Conservation (phyloP, 352 stramenopile genomes). For the Phytophthora lateralis region DNA sequence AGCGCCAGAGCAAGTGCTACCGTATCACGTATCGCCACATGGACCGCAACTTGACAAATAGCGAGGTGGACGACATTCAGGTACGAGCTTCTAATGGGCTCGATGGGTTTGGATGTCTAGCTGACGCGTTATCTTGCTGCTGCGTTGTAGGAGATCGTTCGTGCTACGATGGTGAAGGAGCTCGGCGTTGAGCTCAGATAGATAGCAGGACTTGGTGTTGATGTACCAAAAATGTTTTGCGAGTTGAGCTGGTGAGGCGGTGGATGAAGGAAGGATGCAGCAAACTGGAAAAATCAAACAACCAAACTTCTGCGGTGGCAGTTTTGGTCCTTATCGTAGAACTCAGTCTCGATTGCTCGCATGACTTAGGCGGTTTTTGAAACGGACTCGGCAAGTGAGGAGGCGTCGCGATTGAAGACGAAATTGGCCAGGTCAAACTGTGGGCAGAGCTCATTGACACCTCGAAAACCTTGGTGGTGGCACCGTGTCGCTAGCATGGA, state of each 20-base stretch:
- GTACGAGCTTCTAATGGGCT: slow-evolving; percentile 29
- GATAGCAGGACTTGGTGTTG: slow-evolving; percentile 15
- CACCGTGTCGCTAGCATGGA: slow-evolving; percentile 14
- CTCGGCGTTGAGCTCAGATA: slow-evolving; percentile 94
- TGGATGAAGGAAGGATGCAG: background rate
- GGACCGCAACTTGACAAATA: slow-evolving; percentile 98
- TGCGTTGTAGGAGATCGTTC: slow-evolving; percentile 59
- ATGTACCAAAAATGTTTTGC: slow-evolving; percentile 3
- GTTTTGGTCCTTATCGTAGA: slow-evolving; percentile 10
- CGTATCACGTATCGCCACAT: slow-evolving; percentile 99
- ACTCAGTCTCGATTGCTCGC: background rate
- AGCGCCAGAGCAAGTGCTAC: slow-evolving; percentile 96
- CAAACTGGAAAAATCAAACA: slow-evolving; percentile 16
- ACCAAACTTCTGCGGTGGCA: background rate
- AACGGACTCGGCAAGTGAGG: slow-evolving; percentile 37
- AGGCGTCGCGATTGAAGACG: slow-evolving; percentile 25
- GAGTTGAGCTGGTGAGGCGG: background rate
- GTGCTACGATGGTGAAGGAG: slow-evolving; percentile 71
- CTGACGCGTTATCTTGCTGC: background rate
- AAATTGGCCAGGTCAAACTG: slow-evolving; percentile 10
- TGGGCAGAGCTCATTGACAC: background rate
- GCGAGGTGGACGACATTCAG: slow-evolving; percentile 98
- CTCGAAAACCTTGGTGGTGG: background rate
- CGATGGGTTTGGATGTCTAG: background rate
- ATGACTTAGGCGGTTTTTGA: slow-evolving; percentile 19